Evolutionary conservation across 2,329 filamentous ascomycete species (phyloP), one percentile per base, ranked within the genome.

Genomic region (Zasmidium cellare): DNA sequence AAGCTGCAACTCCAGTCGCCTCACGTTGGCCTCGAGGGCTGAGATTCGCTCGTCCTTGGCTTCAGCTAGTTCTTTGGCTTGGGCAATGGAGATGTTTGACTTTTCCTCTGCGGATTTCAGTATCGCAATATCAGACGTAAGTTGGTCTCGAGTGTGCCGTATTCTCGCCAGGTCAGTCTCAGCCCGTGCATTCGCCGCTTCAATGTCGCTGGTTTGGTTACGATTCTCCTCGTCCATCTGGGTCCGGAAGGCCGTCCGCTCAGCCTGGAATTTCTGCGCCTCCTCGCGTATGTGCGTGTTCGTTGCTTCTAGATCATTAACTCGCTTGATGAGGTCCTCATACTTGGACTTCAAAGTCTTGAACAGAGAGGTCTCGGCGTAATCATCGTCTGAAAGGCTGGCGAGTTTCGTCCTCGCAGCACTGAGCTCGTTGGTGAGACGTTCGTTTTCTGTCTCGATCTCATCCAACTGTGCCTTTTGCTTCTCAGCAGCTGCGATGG

Each of bases 341-440:
- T 96, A 90, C 68, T 97, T 91, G 22, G 84, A 84, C 76, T 92
- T 96, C 70, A 97, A 84, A 61, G 90, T 86, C 76, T 96, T 97
- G 82, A 96, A 99, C 2, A 96, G 82, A 67, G 97, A 92, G 3
- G 92, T 96, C 57, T 91, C 87, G 44, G 92, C 87, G 71, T 96
- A 97, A 67, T 99, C 94, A 62, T 99, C 94, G 68, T 99, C 94
- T 0, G 90, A 89, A 46, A 92, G 79, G 55, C 84, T 87, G 14
- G 90, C 87, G 49, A 90, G 80, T 72, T 84, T 84, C 16, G 82
- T 75, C 60, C 80, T 92, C 31, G 93, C 77, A 3, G 86, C 83
- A 18, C 90, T 92, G 46, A 97, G 85, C 69, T 97, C 90, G 62
- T 92, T 87, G 31, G 89, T 83, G 62, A 89, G 65, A 67, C 87